Evolutionary conservation across 164 flowering plant genomes (phyloP).

Genomic region (Dillenia turbinata): DNA sequence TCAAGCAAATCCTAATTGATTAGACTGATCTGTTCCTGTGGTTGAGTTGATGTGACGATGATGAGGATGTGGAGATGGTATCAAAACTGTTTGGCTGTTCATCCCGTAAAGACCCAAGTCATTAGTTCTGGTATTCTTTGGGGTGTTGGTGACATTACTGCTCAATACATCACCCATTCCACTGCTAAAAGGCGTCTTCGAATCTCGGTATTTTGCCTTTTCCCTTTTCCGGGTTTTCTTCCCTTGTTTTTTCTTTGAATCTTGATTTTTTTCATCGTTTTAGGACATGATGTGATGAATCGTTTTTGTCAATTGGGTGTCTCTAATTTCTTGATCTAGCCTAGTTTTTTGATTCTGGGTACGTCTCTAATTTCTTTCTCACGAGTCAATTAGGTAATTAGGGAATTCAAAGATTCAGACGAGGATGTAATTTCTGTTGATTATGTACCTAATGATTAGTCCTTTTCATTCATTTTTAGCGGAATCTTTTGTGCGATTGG

Average conservation of each 20-base stretch:
- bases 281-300: not conserved
- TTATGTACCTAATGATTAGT: too few relatives aligned
- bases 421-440: too few relatives aligned
- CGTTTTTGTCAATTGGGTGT: too few relatives aligned
- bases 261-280: not conserved
- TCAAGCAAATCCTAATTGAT: too few relatives aligned
- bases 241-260: not conserved
- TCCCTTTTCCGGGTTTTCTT: conserved; percentile 3
- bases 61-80: conserved; percentile 71
- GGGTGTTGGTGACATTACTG: conserved; percentile 74
- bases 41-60: conserved; percentile 12
- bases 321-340: too few relatives aligned
- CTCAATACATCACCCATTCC: conserved; percentile 59
- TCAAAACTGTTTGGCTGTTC: conserved; percentile 48
- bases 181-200: conserved; percentile 24
- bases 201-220: conserved; percentile 20
- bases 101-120: conserved; percentile 78
- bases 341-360: too few relatives aligned
- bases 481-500: too few relatives aligned
- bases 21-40: not conserved
- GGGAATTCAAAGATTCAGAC: too few relatives aligned
- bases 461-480: too few relatives aligned
- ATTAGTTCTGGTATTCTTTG: conserved; percentile 73
- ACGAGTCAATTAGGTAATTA: too few relatives aligned
- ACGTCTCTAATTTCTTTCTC: too few relatives aligned